Conservation (phyloP, 2,329 filamentous ascomycete genomes). For the Claviceps pazoutovae region DNA sequence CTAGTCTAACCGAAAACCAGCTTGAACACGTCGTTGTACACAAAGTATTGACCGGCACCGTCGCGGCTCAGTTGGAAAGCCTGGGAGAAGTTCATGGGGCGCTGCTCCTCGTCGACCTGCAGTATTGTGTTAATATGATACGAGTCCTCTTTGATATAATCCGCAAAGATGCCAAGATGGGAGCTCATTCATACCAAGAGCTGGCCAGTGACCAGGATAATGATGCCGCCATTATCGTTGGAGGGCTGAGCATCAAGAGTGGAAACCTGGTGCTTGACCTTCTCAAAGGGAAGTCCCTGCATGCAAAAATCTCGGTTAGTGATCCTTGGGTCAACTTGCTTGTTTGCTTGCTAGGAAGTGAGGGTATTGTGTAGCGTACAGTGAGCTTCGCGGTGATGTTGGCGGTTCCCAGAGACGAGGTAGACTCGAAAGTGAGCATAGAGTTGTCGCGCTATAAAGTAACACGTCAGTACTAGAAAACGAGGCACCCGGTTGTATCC, state of each 20-base stretch:
- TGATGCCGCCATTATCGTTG: conserved; percentile 47
- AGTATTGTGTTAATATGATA: background rate
- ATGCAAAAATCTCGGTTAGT: conserved; percentile 1
- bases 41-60: conserved; percentile 57
- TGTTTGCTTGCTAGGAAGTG: background rate
- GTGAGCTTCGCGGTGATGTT: conserved; percentile 68
- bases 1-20: conserved; percentile 52
- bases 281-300: conserved; percentile 65
- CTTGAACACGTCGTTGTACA: conserved; percentile 93
- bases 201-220: conserved; percentile 79
- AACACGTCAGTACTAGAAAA: conserved; percentile 2
- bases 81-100: conserved; percentile 85
- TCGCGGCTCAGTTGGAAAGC: conserved; percentile 72
- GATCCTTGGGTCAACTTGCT: background rate
- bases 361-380: conserved; percentile 35
- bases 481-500: background rate
- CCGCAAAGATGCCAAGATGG: too few species aligned
- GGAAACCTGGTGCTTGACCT: conserved; percentile 63
- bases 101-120: conserved; percentile 73
- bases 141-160: background rate
- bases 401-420: conserved; percentile 46
- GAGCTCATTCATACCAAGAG: conserved; percentile 49
- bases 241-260: conserved; percentile 78
- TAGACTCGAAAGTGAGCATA: conserved; percentile 85
- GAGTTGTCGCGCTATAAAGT: conserved; percentile 58